Evolutionary conservation across 306 rosid species (phyloP), one percentile per base, ranked within the genome.

Genomic region (Sophora flavescens): DNA sequence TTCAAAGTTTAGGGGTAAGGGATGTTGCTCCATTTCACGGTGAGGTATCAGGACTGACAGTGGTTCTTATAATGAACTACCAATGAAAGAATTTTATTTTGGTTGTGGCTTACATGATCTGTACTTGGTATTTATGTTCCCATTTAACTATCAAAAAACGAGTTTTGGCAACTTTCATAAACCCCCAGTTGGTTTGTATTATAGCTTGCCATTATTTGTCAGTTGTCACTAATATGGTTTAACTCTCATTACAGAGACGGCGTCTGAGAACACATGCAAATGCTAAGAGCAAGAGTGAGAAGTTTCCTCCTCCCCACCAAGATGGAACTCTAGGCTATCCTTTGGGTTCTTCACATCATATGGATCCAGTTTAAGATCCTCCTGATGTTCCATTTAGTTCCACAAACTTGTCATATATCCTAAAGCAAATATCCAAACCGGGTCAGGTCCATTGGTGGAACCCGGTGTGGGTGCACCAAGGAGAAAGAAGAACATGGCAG

Each of bases 231-330:
- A 58, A 63, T 65, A n/a, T n/a, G n/a, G 58, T 84, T 74, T 51
- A 36, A 50, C 41, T 59, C 38, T 58, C 7, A 8, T 32, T 75
- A 64, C 96, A 92, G 99, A 91, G 98, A 81, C 93, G 97, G 72
- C 86, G 98, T 60, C 72, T 92, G 63, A 92, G 92, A 76, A 90
- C 98, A 8, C 99, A 92, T 64, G 91, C 99, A 57, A 96, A 96
- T 68, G 98, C 98, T 0, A 96, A 96, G 90, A 96, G 98, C 91
- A 96, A 96, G 89, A 96, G 99, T 3, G 99, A 96, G 75, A 96
- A 96, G 87, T 96, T 96, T 78, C 99, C 98, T 69, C 99, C 99
- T 61, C 99, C 99, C 1, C 99, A 96, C 84, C 96, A 96, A 87
- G 99, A 96, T 14, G 99, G 99, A 88, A 65, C 97, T 17, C 89